Percentiles rank a stretch among this genome's conserved stretches.
phyloP scores from a whole-genome alignment of 805 yeast species.

The Saccharomyces eubayanus region DNA sequence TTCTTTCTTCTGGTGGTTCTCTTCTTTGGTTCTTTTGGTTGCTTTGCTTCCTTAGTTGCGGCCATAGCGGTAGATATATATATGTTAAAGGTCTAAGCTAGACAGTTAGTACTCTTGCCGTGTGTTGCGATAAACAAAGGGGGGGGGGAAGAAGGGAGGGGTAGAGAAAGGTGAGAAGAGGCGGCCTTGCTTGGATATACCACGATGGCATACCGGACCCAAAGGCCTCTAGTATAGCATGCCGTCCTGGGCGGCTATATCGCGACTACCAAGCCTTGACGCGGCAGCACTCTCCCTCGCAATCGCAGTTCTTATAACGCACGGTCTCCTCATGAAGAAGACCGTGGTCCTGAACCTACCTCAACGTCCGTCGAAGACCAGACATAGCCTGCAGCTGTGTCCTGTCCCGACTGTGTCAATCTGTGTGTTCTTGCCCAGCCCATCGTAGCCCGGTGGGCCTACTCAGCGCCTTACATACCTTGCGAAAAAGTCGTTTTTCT shows the following conservation, averaged over 20 bases:
- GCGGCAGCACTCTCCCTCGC: neutral
- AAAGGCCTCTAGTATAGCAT: neutral
- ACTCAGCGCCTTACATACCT: neutral
- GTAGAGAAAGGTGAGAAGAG: neutral
- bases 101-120: constrained; percentile 1
- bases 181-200: neutral
- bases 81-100: neutral
- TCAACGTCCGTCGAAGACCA: neutral
- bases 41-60: constrained; percentile 68
- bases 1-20: constrained; percentile 40
- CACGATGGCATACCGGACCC: neutral
- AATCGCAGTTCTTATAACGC: neutral
- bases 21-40: constrained; percentile 62
- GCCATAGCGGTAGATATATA: constrained; percentile 36
- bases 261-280: neutral
- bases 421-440: neutral
- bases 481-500: neutral
- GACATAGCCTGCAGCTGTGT: neutral
- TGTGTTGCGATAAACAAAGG: neutral
- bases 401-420: neutral
- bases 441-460: neutral
- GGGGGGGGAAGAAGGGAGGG: neutral
- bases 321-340: neutral
- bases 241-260: neutral
- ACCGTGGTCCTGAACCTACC: neutral